Percentiles rank a stretch among this genome's conserved stretches.
These are phyloP conservation scores for Plasmodium gallinaceum DNA, from an alignment of 169 alveolate species.

Conservation along the genomic window DNA sequence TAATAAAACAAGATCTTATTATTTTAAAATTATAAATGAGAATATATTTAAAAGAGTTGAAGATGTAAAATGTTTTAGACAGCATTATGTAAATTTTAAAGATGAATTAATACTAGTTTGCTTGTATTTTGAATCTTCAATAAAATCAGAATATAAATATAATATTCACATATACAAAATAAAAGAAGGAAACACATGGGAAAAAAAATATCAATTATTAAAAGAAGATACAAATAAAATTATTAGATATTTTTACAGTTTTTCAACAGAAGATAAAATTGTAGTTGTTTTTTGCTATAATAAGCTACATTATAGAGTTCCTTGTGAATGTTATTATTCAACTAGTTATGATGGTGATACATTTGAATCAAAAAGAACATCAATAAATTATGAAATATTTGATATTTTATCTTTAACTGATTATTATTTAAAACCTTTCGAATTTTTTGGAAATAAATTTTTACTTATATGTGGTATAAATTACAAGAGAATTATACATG, in stretches of 20 bases:
- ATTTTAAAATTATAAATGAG: slow-evolving; percentile 36
- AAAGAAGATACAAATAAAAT: slow-evolving; percentile 1
- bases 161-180: neutral
- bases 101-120: slow-evolving; percentile 30
- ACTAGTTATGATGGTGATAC: neutral
- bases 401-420: slow-evolving; percentile 25
- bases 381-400: neutral
- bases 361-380: slow-evolving; percentile 2
- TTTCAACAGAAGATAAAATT: slow-evolving; percentile 12
- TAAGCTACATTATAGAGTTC: neutral
- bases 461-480: slow-evolving; percentile 62
- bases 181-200: slow-evolving; percentile 37
- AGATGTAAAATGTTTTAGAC: slow-evolving; percentile 1
- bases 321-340: slow-evolving; percentile 29
- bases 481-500: neutral
- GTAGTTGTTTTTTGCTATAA: slow-evolving; percentile 28
- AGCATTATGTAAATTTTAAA: slow-evolving; percentile 37
- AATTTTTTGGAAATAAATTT: slow-evolving; percentile 6
- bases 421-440: slow-evolving; percentile 5
- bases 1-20: neutral
- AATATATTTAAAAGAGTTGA: slow-evolving; percentile 9
- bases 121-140: neutral
- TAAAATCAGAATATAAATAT: neutral
- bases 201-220: neutral
- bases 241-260: slow-evolving; percentile 32